Base-by-base conservation (phyloP, 768 basidiomycete genomes). In the Lactifluus pinguis region DNA sequence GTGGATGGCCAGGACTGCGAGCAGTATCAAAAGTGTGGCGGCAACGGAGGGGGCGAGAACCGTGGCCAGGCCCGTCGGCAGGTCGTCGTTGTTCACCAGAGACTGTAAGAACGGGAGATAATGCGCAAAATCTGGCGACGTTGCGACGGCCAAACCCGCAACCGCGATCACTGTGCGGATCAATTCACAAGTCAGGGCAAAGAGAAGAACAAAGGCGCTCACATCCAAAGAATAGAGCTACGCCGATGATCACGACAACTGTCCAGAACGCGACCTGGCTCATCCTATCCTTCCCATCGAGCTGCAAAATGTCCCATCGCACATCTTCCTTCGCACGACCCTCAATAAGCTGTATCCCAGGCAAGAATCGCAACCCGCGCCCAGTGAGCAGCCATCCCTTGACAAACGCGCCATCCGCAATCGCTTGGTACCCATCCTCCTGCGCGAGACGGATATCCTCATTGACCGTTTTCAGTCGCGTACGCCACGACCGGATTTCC, bases 261-360 rank as follows among this genome's bases (percentile, higher is more conserved):
- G 76, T 72, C 85, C 87, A 89, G 64, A 86, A 80, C 3, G 79
- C 77, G 34, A 77, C 59, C 21, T 70, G 69, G 64, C 83, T 80
- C 61, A 80, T 62, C 52, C 69, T 56, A 39, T 74, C 78, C 42
- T 80, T 74, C 69, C 83, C 79, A 62, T 80, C 62, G 30, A 25
- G 77, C 71, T 88, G 86, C 52, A 92, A 73, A 29, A 87, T 83
- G 60, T 85, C 83, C 89, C 89, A 93, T 56, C 86, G 74, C 39
- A 93, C 82, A 69, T 92, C 89, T 67, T 92, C 89, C 70, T 88
- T 90, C 14, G 88, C 85, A 60, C 86, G 74, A 2, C 90, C 90
- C 68, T 89, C 85, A 25, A 93, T 89, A 39, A 86, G 73, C 68
- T 87, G 75, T 6, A 86, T 71, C 2, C 83, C 83, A 34, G 82